Conservation (phyloP, 1,139 yeast genomes). For the Kodamaea sp. region DNA sequence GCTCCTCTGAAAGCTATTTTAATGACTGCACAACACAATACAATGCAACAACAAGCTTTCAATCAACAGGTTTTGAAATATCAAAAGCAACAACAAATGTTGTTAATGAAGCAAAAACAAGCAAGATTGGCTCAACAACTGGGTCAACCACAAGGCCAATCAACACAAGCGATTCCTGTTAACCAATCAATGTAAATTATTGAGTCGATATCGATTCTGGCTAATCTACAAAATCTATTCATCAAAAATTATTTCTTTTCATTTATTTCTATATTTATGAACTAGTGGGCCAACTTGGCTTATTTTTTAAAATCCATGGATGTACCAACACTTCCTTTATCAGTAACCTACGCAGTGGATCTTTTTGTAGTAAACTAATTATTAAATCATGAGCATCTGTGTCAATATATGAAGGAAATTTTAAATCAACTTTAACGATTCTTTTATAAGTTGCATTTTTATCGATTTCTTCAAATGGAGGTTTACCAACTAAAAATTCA, state of each 20-base stretch:
- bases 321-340: slow-evolving; percentile 63
- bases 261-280: background rate
- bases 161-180: background rate
- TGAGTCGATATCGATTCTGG: background rate
- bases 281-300: slow-evolving; percentile 38
- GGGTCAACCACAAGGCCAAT: slow-evolving; percentile 15
- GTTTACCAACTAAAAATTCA: slow-evolving; percentile 83
- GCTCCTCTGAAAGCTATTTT: slow-evolving; percentile 56
- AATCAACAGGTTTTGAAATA: slow-evolving; percentile 48
- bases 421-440: slow-evolving; percentile 71
- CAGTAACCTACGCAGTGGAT: slow-evolving; percentile 63
- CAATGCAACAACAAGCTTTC: slow-evolving; percentile 45
- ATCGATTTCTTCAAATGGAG: slow-evolving; percentile 85
- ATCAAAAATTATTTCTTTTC: background rate
- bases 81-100: slow-evolving; percentile 39
- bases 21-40: slow-evolving; percentile 43
- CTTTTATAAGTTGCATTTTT: slow-evolving; percentile 73
- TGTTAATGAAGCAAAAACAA: slow-evolving; percentile 29
- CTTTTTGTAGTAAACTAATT: slow-evolving; percentile 52
- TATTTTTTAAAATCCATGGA: slow-evolving; percentile 77
- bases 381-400: slow-evolving; percentile 79
- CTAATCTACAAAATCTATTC: background rate
- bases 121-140: slow-evolving; percentile 14
- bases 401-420: slow-evolving; percentile 67
- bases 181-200: background rate